These are phyloP conservation scores for Oryza glumipatula DNA, from an alignment of 176 grass and related monocot species.

Conservation along the genomic window DNA sequence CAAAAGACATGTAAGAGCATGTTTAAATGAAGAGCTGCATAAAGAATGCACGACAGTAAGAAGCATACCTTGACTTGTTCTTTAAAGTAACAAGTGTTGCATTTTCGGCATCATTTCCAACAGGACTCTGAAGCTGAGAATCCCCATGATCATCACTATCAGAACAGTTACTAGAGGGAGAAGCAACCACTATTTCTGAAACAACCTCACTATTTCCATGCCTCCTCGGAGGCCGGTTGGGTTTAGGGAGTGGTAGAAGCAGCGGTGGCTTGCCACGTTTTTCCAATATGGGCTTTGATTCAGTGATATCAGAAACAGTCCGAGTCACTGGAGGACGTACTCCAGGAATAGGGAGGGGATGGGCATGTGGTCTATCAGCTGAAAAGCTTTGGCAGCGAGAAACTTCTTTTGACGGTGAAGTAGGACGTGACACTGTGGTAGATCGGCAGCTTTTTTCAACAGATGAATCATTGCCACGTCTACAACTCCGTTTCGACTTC, in stretches of 20 bases:
- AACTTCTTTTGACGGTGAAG: constrained; percentile 88
- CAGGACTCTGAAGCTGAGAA: constrained; percentile 86
- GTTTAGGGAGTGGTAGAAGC: constrained; percentile 73
- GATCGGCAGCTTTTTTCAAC: constrained; percentile 82
- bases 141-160: constrained; percentile 82
- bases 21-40: constrained; percentile 21
- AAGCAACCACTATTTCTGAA: constrained; percentile 74
- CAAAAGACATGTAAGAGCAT: constrained; percentile 45
- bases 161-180: constrained; percentile 89
- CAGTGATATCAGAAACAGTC: constrained; percentile 73
- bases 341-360: constrained; percentile 87
- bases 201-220: constrained; percentile 53
- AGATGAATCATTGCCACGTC: constrained; percentile 49
- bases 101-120: constrained; percentile 74
- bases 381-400: constrained; percentile 98
- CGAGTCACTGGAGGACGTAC: constrained; percentile 49
- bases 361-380: constrained; percentile 60
- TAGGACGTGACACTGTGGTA: constrained; percentile 78
- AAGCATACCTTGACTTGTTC: constrained; percentile 67
- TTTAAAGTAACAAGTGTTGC: constrained; percentile 47
- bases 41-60: constrained; percentile 27
- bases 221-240: constrained; percentile 59
- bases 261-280: constrained; percentile 88
- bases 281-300: constrained; percentile 75
- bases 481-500: constrained; percentile 67